Base-by-base conservation (phyloP, 805 yeast species). In the Pichia pseudocactophila region DNA sequence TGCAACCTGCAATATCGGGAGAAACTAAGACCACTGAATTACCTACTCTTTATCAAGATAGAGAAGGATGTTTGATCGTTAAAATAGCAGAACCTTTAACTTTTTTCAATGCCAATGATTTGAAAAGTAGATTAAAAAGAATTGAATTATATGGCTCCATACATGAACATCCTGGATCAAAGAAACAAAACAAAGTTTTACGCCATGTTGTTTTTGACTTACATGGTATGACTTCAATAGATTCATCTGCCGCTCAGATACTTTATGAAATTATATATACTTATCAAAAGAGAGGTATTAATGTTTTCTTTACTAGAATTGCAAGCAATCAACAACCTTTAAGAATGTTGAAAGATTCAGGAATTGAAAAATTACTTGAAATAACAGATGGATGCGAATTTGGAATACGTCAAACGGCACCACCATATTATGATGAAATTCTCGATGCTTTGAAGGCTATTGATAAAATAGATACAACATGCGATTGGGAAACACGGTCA, bases 71-170 rank as follows among this genome's bases (percentile, higher is more conserved):
- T 42, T 65, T 89, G 30, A 76, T 87, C 25, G 82, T 88, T 30
- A 82, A 80, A 49, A 74, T 88, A 34, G 88, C 96, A 0, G 96
- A 88, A 55, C 95, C 96, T 1, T 66, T 88, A 46, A 85, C 89
- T 5, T 88, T 88, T 61, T 86, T 95, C 32, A 88, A 89, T 58
- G 73, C 89, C 7, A 82, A 82, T 22, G 94, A 85, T 51, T 65
- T 88, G 47, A 77, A 81, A 47, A 68, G 74, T 43, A 67, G 90
- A 30, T 64, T 88, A 44, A 65, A 70, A 34, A 66, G 96, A 35
- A 64, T 88, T 25, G 96, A 88, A 56, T 63, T 74, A 41, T 85
- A 83, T 53, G 94, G 95, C 0, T 78, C 94, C 0, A 69, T 79
- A 19, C 71, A 69, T 38, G 74, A 73, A 13, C 96, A 88, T 54